Evolutionary conservation across 345 rosid genomes (phyloP), one percentile per base, ranked within the genome.

Genomic region (Bruguiera parviflora): DNA sequence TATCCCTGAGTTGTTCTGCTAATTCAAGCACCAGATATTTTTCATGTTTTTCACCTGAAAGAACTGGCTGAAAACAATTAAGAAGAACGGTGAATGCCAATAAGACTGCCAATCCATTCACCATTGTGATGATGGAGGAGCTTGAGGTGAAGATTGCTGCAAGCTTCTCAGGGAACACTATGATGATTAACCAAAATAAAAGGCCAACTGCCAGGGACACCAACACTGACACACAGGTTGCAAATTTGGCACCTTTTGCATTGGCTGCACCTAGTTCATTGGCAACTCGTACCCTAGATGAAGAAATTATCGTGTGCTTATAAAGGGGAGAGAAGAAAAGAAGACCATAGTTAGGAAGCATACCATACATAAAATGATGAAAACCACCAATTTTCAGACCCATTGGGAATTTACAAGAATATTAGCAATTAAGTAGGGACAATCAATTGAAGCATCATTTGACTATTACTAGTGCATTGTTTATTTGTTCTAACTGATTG

Each of bases 231-330:
- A 84, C 82, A 8, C n/a, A 39, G 20, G 88, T 61, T 2, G 92
- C 83, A 72, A 87, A 85, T 70, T 85, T 84, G 60, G 88, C 86
- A 29, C 72, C 83, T 63, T 76, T 81, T 21, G 69, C 83, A 29
- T 84, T 83, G 58, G 83, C 88, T 65, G 84, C 84, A 19, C 88
- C 88, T 25, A 87, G 80, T 70, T 84, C 84, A 67, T 83, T 84
- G 59, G 87, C 76, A 35, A 84, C 88, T 24, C 85, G 83, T 10
- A 87, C 85, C 27, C 91, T 87, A 73, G n/a, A 66, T 19, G 56
- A 62, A 31, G 61, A 68, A 25, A 64, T 22, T 21, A 20, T 27
- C 13, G 18, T 10, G 22, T 32, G 22, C 27, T 43, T 27, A 65
- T n/a, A 21, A 65, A 65, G 5, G 24, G 39, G 32, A 31, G 9